phyloP scores from a whole-genome alignment of 768 basidiomycete species.

The Boletus vinaceobasis region DNA sequence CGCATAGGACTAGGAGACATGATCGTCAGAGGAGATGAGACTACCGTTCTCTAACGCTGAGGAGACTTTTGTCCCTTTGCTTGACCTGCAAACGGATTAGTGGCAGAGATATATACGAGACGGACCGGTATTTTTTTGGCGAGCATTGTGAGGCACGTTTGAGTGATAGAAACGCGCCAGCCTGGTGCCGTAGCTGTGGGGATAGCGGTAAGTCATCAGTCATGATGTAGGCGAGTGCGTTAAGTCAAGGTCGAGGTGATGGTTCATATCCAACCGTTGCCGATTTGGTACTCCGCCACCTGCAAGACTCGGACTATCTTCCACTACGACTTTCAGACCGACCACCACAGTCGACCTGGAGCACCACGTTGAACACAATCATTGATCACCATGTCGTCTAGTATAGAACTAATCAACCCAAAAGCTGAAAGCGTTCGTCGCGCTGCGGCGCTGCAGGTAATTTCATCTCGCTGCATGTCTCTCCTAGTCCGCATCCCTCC shows the following conservation, averaged over 20 bases:
- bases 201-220: conserved; percentile 22
- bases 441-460: conserved; percentile 87
- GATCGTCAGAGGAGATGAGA: conserved; percentile 5
- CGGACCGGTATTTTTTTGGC: conserved; percentile 23
- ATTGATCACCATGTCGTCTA: conserved; percentile 54
- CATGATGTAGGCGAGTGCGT: conserved; percentile 23
- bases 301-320: neutral
- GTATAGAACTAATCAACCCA: conserved; percentile 94
- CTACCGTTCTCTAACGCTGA: conserved; percentile 9
- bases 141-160: conserved; percentile 24
- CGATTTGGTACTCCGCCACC: conserved; percentile 34
- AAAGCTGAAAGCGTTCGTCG: conserved; percentile 92
- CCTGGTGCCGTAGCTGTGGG: conserved; percentile 35
- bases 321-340: conserved; percentile 4
- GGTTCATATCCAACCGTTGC: conserved; percentile 29
- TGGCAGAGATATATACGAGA: conserved; percentile 26
- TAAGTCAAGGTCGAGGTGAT: conserved; percentile 29
- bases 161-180: conserved; percentile 29
- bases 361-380: conserved; percentile 22
- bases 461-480: conserved; percentile 16
- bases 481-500: conserved; percentile 22
- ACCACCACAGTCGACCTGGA: conserved; percentile 16
- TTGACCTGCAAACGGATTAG: conserved; percentile 13
- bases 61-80: conserved; percentile 9
- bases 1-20: conserved; percentile 10